Percentiles rank a stretch among this genome's conserved stretches.
These are phyloP conservation scores for Mesostigma viride DNA, from an alignment of 139 green algal species.

Conservation along the genomic window DNA sequence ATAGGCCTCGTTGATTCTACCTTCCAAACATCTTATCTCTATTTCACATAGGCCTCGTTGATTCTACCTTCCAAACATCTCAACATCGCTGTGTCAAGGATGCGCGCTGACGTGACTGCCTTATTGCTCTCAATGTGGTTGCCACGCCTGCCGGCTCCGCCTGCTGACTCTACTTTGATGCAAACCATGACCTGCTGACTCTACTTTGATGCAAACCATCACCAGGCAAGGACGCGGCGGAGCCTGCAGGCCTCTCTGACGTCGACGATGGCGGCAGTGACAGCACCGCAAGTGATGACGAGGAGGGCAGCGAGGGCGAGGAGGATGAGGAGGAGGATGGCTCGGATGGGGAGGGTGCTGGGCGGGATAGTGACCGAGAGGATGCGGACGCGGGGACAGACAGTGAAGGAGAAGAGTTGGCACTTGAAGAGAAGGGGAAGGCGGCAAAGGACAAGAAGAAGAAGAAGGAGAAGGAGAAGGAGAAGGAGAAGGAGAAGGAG, in stretches of 20 bases:
- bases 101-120: too few species aligned
- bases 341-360: not conserved
- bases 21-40: too few species aligned
- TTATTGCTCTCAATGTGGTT: too few species aligned
- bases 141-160: too few species aligned
- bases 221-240: not conserved
- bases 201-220: too few species aligned
- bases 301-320: not conserved
- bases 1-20: too few species aligned
- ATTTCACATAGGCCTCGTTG: too few species aligned
- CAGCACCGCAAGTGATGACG: constrained; percentile 8
- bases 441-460: not conserved
- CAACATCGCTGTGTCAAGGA: too few species aligned
- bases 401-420: not conserved
- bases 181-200: too few species aligned
- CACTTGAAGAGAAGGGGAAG: not conserved
- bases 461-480: constrained; percentile 7
- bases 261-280: not conserved
- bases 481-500: constrained; percentile 10
- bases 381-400: too few species aligned
- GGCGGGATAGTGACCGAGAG: constrained; percentile 7
- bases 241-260: not conserved
- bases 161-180: too few species aligned
- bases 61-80: too few species aligned
- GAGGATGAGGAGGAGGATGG: not conserved